Percentiles rank a stretch among this genome's conserved stretches.
These are phyloP conservation scores for Citrus hindsii DNA, from an alignment of 345 rosid genomes.

Conservation along the genomic window DNA sequence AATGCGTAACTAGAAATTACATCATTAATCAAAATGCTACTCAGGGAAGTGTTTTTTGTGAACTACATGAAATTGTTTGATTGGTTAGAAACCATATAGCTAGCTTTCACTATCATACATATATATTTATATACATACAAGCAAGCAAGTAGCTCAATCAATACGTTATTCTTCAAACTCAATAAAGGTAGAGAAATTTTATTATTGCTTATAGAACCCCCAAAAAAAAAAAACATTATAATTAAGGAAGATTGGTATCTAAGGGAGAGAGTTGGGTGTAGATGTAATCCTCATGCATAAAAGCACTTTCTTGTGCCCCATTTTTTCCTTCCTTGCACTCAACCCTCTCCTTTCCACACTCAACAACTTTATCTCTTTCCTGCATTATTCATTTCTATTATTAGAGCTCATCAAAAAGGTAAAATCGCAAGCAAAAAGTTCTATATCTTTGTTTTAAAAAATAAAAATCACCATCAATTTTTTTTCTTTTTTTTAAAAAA, in stretches of 20 bases:
- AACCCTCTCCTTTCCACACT: constrained; percentile 9
- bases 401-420: too few species aligned
- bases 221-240: too few species aligned
- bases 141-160: background rate
- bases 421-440: too few species aligned
- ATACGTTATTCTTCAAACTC: background rate
- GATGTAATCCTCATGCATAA: constrained; percentile 22
- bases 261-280: constrained; percentile 23
- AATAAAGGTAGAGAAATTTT: background rate
- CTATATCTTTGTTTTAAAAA: too few species aligned
- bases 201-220: background rate
- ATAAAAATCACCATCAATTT: too few species aligned
- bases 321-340: constrained; percentile 18
- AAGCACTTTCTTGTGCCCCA: constrained; percentile 9
- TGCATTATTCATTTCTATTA: background rate
- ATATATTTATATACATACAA: too few species aligned
- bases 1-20: background rate
- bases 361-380: background rate
- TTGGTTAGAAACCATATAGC: background rate
- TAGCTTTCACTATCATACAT: background rate
- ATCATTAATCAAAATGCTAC: too few species aligned
- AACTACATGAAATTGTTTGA: background rate
- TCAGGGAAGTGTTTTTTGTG: too few species aligned
- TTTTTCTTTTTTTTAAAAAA: too few species aligned
- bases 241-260: background rate